phyloP scores from a whole-genome alignment of 1,284 basidiomycete species.

The Phellopilus nigrolimitatus region DNA sequence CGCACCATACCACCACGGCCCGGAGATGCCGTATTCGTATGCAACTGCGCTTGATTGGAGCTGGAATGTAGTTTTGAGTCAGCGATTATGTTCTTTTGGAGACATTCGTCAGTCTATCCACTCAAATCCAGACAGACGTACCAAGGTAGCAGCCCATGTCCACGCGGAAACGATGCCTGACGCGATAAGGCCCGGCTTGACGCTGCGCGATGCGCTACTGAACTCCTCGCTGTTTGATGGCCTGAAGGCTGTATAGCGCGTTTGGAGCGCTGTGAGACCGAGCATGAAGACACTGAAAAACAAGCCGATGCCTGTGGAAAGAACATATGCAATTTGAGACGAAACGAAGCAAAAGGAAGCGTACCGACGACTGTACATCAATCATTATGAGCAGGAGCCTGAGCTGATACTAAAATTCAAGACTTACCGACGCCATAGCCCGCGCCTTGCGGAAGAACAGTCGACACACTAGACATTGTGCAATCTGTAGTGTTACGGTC shows the following conservation, averaged over 20 bases:
- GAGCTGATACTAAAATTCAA: slow-evolving; percentile 1
- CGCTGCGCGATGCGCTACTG: slow-evolving; percentile 73
- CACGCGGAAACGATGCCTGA: slow-evolving; percentile 84
- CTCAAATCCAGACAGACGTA: slow-evolving; percentile 29
- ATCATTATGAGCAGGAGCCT: slow-evolving; percentile 1
- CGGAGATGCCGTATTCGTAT: slow-evolving; percentile 77
- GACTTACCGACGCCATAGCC: slow-evolving; percentile 81
- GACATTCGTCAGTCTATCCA: background rate
- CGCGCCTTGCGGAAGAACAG: slow-evolving; percentile 58
- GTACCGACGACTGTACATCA: slow-evolving; percentile 43
- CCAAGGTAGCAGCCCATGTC: slow-evolving; percentile 79
- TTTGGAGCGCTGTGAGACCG: slow-evolving; percentile 59
- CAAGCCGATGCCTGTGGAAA: slow-evolving; percentile 63
- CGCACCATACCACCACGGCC: slow-evolving; percentile 69
- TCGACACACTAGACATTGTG: slow-evolving; percentile 17
- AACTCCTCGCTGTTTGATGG: slow-evolving; percentile 77
- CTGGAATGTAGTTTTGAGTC: slow-evolving; percentile 31
- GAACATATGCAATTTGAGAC: slow-evolving; percentile 19
- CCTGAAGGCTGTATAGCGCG: slow-evolving; percentile 69
- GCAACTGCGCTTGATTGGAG: slow-evolving; percentile 76
- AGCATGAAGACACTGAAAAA: slow-evolving; percentile 83
- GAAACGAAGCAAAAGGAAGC: slow-evolving; percentile 21
- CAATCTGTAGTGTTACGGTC: no score
- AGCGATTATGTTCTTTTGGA: background rate
- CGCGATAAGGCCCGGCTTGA: slow-evolving; percentile 88